Evolutionary conservation across 176 grass and related monocot species (phyloP).

Genomic region (Rhipidocladum racemiflorum): DNA sequence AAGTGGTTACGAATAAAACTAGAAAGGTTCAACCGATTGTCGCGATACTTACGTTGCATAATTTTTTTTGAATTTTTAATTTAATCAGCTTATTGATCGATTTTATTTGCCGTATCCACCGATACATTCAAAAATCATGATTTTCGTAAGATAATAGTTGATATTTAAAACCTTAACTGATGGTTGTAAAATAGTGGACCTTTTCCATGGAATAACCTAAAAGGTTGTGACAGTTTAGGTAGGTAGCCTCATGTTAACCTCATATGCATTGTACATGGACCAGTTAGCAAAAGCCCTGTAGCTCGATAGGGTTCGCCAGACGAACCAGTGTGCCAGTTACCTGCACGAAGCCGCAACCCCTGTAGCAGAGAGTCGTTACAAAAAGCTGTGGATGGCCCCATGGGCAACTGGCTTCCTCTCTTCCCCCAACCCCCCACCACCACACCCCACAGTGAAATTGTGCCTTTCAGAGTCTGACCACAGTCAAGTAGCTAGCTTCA

Average conservation of each 20-base stretch:
- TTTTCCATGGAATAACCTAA: too few species aligned
- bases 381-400: not conserved
- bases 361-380: slow-evolving; percentile 15
- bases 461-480: slow-evolving; percentile 8
- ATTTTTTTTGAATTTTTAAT: too few species aligned
- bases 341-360: slow-evolving; percentile 11
- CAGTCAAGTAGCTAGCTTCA: not conserved
- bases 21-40: too few species aligned
- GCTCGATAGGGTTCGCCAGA: slow-evolving; percentile 14
- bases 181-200: too few species aligned
- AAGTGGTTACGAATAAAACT: too few species aligned
- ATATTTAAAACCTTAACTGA: too few species aligned
- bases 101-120: too few species aligned
- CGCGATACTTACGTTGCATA: too few species aligned
- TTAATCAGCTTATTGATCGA: too few species aligned
- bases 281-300: slow-evolving; percentile 25
- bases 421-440: too few species aligned
- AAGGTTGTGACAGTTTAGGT: not conserved
- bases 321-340: not conserved
- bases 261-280: slow-evolving; percentile 29
- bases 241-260: slow-evolving; percentile 13
- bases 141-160: too few species aligned
- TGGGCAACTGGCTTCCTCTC: slow-evolving; percentile 7
- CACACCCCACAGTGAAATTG: not conserved
- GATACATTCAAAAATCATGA: too few species aligned